Base-by-base conservation (phyloP, 2,329 filamentous ascomycete genomes). In the Diaporthe humulicola region DNA sequence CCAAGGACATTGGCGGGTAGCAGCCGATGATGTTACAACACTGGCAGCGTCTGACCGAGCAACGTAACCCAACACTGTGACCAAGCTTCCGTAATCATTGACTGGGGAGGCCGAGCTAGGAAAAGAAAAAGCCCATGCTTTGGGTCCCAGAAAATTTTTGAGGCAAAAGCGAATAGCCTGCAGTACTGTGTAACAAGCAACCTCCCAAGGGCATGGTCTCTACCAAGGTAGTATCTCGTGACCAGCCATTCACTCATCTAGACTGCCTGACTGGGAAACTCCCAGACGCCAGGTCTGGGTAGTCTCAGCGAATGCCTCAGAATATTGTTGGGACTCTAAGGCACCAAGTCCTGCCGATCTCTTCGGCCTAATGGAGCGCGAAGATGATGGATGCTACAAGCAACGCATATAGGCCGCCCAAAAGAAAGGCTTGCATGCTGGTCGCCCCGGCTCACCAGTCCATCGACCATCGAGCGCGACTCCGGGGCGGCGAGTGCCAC, bases 1-100 rank as follows among this genome's bases (percentile, higher is more conserved):
- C 25, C 64, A 54, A 54, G 48, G 15, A 30, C 33, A 54, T 54
- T 69, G 64, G 64, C 30, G 33, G 64, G 64, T 69, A 69, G 64
- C 64, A 69, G 64, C 64, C 64, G 64, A 69, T 38, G 48, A 38
- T 54, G 48, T 69, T 40, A 33, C 64, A 69, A 69, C 48, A 50
- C 64, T 69, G 64, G 45, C 45, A 69, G 33, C 45, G 48, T 69
- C 64, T 69, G 64, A 54, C 64, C 33, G 64, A 28, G 22, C 8
- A 54, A 54, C 64, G 64, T 54, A 69, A 69, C 64, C 64, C 48
- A 54, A 69, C 33, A 40, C 12, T 69, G 48, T 54, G 64, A 69
- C 64, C 64, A 40, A 69, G 64, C 64, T 54, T 54, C 64, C 33
- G 64, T 54, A 64, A 64, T 45, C 30, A 52, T 22, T 15, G 33